Base-by-base conservation (phyloP, 768 basidiomycete species). In the Russula foetens region DNA sequence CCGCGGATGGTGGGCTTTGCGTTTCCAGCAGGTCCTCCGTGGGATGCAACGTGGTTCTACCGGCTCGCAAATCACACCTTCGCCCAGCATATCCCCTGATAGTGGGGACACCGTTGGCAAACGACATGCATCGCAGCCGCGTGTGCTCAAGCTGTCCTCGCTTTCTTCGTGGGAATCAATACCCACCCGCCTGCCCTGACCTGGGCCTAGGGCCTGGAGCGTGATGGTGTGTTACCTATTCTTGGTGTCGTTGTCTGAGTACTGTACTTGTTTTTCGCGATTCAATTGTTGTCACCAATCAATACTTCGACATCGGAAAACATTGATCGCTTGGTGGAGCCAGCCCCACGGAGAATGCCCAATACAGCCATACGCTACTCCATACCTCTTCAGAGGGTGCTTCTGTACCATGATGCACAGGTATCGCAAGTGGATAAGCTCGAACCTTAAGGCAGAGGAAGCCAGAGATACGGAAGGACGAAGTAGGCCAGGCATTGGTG, bases 1-100 rank as follows among this genome's bases (percentile, higher is more conserved):
- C 63, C 75, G 88, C 0, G 84, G 81, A 4, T 90, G 86, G 85
- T 90, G 89, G 88, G 76, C 82, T 14, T 65, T 83, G 44, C 73
- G 85, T 47, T 87, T 88, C 64, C 81, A 82, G 65, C 79, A 85
- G 63, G 80, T 86, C 14, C 70, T 85, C 59, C 69, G 73, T 12
- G 87, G 88, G 68, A 68, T 84, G 65, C 79, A 80, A 59, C 62
- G 67, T 58, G 66, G 60, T 21, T 58, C 57, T n/a, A 24, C 31
- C n/a, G 43, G 46, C 33, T 39, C 58, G 12, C 47, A 58, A 12
- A 43, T 48, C 35, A 41, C 35, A 19, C 29, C n/a, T 33, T 53
- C 45, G 2, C n/a, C 55, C 19, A 29, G 49, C 46, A 38, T 24
- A 43, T 35, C 51, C 29, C 14, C 38, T 9, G 26, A 50, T 19